A percentile compares a stretch with the other conserved stretches of the same genome.
Conservation (phyloP, 176 grass and related monocot genomes). For the Oryza officinalis region DNA sequence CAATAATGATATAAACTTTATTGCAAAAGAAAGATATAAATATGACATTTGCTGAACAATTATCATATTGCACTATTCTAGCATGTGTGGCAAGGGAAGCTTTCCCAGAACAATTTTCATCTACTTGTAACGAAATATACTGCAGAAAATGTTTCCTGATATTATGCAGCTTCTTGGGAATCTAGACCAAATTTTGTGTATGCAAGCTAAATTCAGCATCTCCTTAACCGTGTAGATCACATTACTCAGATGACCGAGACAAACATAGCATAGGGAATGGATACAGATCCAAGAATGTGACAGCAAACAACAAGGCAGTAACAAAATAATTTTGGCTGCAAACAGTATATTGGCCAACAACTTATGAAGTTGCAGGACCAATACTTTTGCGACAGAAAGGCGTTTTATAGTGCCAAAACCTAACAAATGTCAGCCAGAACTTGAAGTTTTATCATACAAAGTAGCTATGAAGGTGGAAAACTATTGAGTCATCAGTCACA, state of each 20-base stretch:
- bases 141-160: background rate
- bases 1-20: background rate
- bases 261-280: background rate
- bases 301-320: background rate
- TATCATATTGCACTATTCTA: conserved; percentile 1
- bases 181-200: background rate
- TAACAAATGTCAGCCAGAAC: background rate
- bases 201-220: background rate
- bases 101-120: background rate
- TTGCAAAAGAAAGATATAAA: background rate
- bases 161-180: background rate
- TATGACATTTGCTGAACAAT: background rate
- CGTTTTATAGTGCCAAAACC: background rate
- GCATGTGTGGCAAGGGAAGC: background rate
- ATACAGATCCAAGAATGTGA: background rate
- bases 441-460: background rate
- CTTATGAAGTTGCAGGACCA: background rate
- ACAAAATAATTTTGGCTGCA: background rate
- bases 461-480: background rate
- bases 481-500: background rate
- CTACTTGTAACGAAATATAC: background rate
- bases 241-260: background rate
- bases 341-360: background rate
- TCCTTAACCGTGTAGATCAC: background rate
- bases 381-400: background rate